Evolutionary conservation across 805 yeast genomes (phyloP).

Genomic region (Saturnispora hagleri): DNA sequence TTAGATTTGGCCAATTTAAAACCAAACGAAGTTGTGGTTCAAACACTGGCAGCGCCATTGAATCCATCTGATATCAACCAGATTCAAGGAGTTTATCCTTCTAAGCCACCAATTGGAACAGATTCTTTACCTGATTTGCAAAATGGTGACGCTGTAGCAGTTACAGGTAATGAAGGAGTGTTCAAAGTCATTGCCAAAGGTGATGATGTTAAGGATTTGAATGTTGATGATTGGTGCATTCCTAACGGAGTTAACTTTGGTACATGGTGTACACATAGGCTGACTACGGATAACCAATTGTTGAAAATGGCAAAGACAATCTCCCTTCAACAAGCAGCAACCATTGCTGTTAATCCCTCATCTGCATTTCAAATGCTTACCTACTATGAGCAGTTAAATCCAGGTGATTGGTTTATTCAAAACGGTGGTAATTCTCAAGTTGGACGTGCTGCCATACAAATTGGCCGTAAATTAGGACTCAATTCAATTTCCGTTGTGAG

Average conservation of each 20-base stretch:
- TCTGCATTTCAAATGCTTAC: constrained; percentile 87
- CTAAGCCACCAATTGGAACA: constrained; percentile 51
- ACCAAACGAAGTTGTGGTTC: constrained; percentile 48
- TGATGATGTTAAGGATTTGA: constrained; percentile 34
- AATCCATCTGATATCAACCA: constrained; percentile 90
- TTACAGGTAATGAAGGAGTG: constrained; percentile 92
- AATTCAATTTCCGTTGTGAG: constrained; percentile 85
- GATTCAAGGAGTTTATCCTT: constrained; percentile 78
- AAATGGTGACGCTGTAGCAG: constrained; percentile 50
- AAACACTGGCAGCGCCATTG: constrained; percentile 71
- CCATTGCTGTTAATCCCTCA: constrained; percentile 84
- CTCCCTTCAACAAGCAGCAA: constrained; percentile 62
- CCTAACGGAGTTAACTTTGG: constrained; percentile 76
- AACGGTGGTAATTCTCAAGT: constrained; percentile 97
- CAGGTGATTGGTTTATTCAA: constrained; percentile 88
- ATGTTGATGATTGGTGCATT: constrained; percentile 79
- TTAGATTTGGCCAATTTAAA: constrained; percentile 26
- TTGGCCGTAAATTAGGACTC: constrained; percentile 67
- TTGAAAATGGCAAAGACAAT: constrained; percentile 51
- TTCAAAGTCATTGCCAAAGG: constrained; percentile 79
- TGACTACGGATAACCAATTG: constrained; percentile 43
- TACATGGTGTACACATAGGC: constrained; percentile 84
- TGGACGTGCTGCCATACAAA: constrained; percentile 83
- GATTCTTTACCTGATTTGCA: constrained; percentile 41
- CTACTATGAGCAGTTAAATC: constrained; percentile 48